Conservation (phyloP, 352 stramenopile genomes). For the Phytophthora vignae region DNA sequence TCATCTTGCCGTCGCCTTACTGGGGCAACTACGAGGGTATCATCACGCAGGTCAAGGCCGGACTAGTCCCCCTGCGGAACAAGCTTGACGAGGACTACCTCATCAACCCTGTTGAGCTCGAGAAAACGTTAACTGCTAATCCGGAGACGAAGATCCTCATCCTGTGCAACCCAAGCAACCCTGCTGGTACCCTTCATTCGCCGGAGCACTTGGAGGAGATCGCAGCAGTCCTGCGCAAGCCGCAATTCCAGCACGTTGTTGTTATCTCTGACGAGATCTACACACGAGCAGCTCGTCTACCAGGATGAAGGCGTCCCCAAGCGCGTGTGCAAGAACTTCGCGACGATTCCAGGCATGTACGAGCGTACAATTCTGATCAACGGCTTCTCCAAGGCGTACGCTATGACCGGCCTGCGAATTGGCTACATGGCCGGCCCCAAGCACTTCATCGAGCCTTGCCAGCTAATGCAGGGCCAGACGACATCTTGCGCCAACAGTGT, state of each 20-base stretch:
- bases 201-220: conserved; percentile 59
- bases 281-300: conserved; percentile 95
- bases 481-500: conserved; percentile 95
- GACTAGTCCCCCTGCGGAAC: conserved; percentile 91
- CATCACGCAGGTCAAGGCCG: conserved; percentile 86
- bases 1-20: conserved; percentile 97
- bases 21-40: conserved; percentile 98
- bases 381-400: conserved; percentile 96
- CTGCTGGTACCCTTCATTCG: conserved; percentile 88
- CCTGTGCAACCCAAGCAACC: conserved; percentile 97
- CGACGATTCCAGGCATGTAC: conserved; percentile 83
- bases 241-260: conserved; percentile 78
- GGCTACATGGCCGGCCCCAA: conserved; percentile 89
- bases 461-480: conserved; percentile 96
- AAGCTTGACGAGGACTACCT: conserved; percentile 92
- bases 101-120: conserved; percentile 85
- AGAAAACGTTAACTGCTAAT: conserved; percentile 72
- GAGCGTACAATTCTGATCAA: conserved; percentile 95
- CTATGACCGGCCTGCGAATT: conserved; percentile 96
- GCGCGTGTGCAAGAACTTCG: conserved; percentile 73
- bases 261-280: conserved; percentile 97
- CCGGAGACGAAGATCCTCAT: conserved; percentile 90
- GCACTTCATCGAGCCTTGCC: conserved; percentile 84
- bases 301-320: conserved; percentile 64
- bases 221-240: conserved; percentile 60